Conservation (phyloP, 2,329 filamentous ascomycete species). For the Ophiostoma sp. region DNA sequence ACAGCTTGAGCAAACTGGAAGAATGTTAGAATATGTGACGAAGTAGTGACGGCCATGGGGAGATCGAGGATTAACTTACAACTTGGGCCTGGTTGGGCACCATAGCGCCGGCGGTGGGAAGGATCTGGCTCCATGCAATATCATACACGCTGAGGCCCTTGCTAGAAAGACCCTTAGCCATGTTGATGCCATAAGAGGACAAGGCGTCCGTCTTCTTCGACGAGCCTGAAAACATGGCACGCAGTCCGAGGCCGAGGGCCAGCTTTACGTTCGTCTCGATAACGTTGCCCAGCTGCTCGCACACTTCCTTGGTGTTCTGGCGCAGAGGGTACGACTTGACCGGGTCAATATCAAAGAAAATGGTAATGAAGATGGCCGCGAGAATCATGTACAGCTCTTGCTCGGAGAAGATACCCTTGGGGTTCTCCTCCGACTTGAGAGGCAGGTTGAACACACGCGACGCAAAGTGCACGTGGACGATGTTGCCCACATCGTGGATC, state of each 20-base stretch:
- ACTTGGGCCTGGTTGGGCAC: slow-evolving; percentile 67
- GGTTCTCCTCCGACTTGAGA: slow-evolving; percentile 56
- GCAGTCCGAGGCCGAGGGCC: slow-evolving; percentile 28
- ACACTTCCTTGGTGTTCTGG: slow-evolving; percentile 52
- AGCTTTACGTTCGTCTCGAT: slow-evolving; percentile 62
- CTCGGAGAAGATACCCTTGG: slow-evolving; percentile 52
- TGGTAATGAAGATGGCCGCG: slow-evolving; percentile 57
- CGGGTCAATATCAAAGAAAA: slow-evolving; percentile 62
- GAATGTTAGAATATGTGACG: neutral
- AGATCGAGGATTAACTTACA: slow-evolving; percentile 37
- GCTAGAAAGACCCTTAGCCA: slow-evolving; percentile 61
- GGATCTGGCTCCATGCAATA: slow-evolving; percentile 64
- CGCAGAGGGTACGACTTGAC: slow-evolving; percentile 61
- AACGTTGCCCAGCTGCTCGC: slow-evolving; percentile 53
- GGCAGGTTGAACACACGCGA: slow-evolving; percentile 60
- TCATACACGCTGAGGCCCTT: slow-evolving; percentile 57
- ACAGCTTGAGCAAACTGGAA: slow-evolving; percentile 62
- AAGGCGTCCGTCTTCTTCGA: slow-evolving; percentile 49
- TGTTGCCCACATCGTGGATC: slow-evolving; percentile 62
- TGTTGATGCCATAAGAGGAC: slow-evolving; percentile 43
- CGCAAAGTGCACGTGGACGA: slow-evolving; percentile 60
- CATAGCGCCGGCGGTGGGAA: slow-evolving; percentile 61
- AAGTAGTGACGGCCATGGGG: neutral
- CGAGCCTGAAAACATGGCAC: slow-evolving; percentile 49
- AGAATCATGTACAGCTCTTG: slow-evolving; percentile 58